These are phyloP conservation scores for Saccharomyces hybrid DNA, from an alignment of 1,139 yeast genomes.

Conservation along the genomic window DNA sequence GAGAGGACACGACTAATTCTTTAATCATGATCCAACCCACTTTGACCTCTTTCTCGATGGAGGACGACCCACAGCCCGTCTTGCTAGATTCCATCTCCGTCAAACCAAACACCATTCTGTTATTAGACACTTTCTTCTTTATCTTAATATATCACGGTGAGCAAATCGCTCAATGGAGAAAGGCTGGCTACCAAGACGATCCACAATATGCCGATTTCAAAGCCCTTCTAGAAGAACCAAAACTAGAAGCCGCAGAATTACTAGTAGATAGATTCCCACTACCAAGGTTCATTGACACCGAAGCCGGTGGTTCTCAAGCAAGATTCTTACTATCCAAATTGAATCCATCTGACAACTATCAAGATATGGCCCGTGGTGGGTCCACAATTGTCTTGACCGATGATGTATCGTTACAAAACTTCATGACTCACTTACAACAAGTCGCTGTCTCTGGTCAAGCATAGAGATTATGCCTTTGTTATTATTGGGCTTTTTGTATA, in stretches of 20 bases:
- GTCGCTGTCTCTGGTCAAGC: slow-evolving; percentile 54
- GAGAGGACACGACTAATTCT: slow-evolving; percentile 91
- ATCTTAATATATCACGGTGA: slow-evolving; percentile 93
- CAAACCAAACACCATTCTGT: slow-evolving; percentile 77
- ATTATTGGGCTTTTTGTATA: too few species aligned
- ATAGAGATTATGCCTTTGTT: slow-evolving; percentile 3
- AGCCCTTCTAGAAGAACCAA: slow-evolving; percentile 79
- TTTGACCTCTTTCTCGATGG: slow-evolving; percentile 76
- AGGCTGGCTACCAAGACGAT: slow-evolving; percentile 87
- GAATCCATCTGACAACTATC: slow-evolving; percentile 85
- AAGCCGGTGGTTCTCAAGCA: slow-evolving; percentile 97
- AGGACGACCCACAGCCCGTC: slow-evolving; percentile 88
- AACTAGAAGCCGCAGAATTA: slow-evolving; percentile 84
- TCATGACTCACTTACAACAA: slow-evolving; percentile 83
- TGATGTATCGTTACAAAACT: slow-evolving; percentile 86
- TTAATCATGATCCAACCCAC: slow-evolving; percentile 96
- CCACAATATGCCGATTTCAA: slow-evolving; percentile 86
- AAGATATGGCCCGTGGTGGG: slow-evolving; percentile 48
- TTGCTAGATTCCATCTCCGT: slow-evolving; percentile 87
- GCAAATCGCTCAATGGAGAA: slow-evolving; percentile 93
- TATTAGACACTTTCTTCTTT: slow-evolving; percentile 93
- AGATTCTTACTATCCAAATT: slow-evolving; percentile 89
- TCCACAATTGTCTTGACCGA: slow-evolving; percentile 86
- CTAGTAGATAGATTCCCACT: slow-evolving; percentile 92
- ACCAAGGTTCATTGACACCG: slow-evolving; percentile 93